Conservation (phyloP, 2,329 filamentous ascomycete genomes). For the Rhexocercosporidium sp. region DNA sequence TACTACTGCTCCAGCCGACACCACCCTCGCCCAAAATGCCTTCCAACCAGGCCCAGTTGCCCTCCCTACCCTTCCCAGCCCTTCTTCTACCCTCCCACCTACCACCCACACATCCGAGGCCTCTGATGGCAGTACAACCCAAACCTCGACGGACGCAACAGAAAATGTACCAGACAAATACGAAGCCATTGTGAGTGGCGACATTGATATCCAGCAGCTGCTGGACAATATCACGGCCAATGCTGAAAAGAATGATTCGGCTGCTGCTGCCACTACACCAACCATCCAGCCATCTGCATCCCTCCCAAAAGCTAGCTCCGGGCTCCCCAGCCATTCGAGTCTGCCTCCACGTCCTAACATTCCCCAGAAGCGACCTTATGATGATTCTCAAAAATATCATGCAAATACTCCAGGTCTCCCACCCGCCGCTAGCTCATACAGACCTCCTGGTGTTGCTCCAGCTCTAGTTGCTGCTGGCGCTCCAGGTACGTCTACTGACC, state of each 20-base stretch:
- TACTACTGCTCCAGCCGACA: slow-evolving; percentile 22
- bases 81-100: slow-evolving; percentile 11
- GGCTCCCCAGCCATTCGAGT: slow-evolving; percentile 42
- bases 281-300: slow-evolving; percentile 32
- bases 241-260: slow-evolving; percentile 42
- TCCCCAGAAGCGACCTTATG: slow-evolving; percentile 36
- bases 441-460: slow-evolving; percentile 38
- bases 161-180: slow-evolving; percentile 31
- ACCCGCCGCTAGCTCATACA: slow-evolving; percentile 38
- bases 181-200: slow-evolving; percentile 40
- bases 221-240: slow-evolving; percentile 46
- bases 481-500: slow-evolving; percentile 43
- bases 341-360: slow-evolving; percentile 44
- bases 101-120: slow-evolving; percentile 6
- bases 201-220: slow-evolving; percentile 45
- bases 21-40: slow-evolving; percentile 16
- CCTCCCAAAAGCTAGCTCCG: slow-evolving; percentile 32
- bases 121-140: slow-evolving; percentile 29
- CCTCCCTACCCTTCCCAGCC: slow-evolving; percentile 26
- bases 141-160: slow-evolving; percentile 27
- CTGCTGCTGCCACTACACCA: slow-evolving; percentile 27
- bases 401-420: slow-evolving; percentile 36
- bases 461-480: slow-evolving; percentile 41
- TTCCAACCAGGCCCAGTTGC: slow-evolving; percentile 26
- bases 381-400: slow-evolving; percentile 43